Base-by-base conservation (phyloP, 306 rosid genomes). In the Quercus variabilis region DNA sequence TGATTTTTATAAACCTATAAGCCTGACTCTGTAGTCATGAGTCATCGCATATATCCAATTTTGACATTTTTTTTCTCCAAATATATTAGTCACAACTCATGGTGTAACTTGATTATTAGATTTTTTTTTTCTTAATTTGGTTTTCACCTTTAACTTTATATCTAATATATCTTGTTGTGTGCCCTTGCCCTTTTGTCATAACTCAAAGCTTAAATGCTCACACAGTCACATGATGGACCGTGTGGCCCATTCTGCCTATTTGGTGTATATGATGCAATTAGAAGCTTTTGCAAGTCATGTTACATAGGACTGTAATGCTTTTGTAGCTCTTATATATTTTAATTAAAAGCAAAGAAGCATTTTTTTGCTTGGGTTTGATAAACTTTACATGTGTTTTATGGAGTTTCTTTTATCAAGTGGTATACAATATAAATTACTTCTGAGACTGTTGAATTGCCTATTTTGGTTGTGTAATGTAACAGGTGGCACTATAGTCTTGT, bases 401-500 rank as follows among this genome's bases (percentile, higher is more conserved):
- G 38, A 69, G 28, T 68, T 81, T 82, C 72, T 75, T 79, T 19
- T 49, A 60, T 72, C 13, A 41, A 77, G 68, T 57, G 70, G 54
- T 73, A 69, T 68, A 58, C 70, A 62, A 78, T 75, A 74, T 52
- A 69, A 49, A 81, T 63, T 15, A 59, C 58, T 49, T 43, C 5
- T 35, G 65, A 78, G 71, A 81, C 54, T 81, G 58, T 67, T 28
- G n/a, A 75, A 25, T 74, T 69, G 74, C 74, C 30, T 76, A 54
- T 5, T 41, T 65, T 83, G 78, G 80, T 25, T 81, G 84, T 56
- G 69, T 60, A 46, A 79, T 79, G 77, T 83, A 78, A 85, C 93
- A 96, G 99, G 96, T 82, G 99, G 99, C 55, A 86, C 89, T 49
- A 87, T 96, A 78, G 84, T 87, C 55, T 76, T 93, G 69, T 96